phyloP scores from a whole-genome alignment of 2,329 filamentous ascomycete genomes.

The Cytospora piceicola region DNA sequence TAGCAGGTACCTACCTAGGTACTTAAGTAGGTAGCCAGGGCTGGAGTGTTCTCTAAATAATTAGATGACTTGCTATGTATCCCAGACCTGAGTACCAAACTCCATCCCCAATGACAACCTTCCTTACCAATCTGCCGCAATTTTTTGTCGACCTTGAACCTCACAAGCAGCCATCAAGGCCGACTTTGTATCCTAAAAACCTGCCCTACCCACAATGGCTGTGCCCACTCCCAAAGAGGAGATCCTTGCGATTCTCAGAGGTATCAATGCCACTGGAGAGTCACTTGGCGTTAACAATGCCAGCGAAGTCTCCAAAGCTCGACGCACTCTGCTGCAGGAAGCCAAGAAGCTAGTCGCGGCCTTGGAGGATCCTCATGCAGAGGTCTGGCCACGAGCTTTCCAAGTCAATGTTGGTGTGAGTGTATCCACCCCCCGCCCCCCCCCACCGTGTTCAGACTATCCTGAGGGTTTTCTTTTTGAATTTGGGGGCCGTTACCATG shows the following conservation, averaged over 20 bases:
- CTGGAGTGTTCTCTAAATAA: background rate
- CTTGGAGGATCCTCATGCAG: constrained; percentile 10
- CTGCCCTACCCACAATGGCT: background rate
- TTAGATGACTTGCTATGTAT: background rate
- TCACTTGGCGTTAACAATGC: background rate
- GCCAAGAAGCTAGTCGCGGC: background rate
- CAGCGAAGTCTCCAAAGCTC: background rate
- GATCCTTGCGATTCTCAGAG: background rate
- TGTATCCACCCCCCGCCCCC: background rate
- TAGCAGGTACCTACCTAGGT: background rate
- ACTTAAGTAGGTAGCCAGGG: too few species aligned
- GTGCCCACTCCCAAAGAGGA: background rate
- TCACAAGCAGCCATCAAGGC: background rate
- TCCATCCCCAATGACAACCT: too few species aligned
- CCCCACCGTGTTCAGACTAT: background rate
- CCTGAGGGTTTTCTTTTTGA: background rate
- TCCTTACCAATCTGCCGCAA: background rate
- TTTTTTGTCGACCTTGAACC: too few species aligned
- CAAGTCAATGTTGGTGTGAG: constrained; percentile 12
- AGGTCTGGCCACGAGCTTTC: constrained; percentile 21
- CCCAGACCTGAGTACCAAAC: background rate
- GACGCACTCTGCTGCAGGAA: background rate
- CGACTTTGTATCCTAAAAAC: too few species aligned
- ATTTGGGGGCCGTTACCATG: background rate
- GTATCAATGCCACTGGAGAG: background rate